Evolutionary conservation across 2,329 filamentous ascomycete genomes (phyloP).

Genomic region (Coniochaeta ligniaria): DNA sequence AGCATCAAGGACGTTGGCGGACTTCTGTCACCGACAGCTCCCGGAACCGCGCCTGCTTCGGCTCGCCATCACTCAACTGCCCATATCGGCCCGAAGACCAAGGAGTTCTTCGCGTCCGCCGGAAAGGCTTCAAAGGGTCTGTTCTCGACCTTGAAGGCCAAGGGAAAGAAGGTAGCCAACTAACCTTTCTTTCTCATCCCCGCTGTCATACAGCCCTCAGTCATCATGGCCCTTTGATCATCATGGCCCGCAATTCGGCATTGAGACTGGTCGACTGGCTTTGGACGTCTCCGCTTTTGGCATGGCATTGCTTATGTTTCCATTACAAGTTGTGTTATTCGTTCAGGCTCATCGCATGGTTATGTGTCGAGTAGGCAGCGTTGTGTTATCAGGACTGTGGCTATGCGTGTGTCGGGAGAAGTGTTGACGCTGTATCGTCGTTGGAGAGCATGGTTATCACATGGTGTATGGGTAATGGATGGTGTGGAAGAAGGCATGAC

Average conservation of each 20-base stretch:
- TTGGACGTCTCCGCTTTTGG: not conserved
- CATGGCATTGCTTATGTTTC: not conserved
- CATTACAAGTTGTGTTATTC: not conserved
- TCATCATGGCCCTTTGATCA: not conserved
- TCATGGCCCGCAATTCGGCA: conserved; percentile 9
- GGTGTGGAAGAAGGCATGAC: not conserved
- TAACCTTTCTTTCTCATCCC: conserved; percentile 27
- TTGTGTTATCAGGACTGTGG: not conserved
- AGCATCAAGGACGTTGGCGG: not conserved
- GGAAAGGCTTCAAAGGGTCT: conserved; percentile 87
- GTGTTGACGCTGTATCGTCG: not conserved
- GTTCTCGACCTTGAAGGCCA: conserved; percentile 68
- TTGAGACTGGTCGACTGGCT: not conserved
- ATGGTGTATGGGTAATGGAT: not conserved
- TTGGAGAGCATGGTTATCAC: not conserved
- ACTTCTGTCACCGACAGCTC: not conserved
- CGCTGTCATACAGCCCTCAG: not conserved
- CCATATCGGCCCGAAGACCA: conserved; percentile 74
- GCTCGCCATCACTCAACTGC: not conserved
- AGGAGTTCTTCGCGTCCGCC: conserved; percentile 80
- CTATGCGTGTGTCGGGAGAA: not conserved
- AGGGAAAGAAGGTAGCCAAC: conserved; percentile 88
- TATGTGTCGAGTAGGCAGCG: not conserved
- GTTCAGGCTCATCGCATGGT: not conserved
- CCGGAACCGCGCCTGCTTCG: not conserved